Percentiles rank a stretch among this genome's conserved stretches.
These are phyloP conservation scores for Dryas integrifolia DNA, from an alignment of 331 rosid genomes.

Conservation along the genomic window DNA sequence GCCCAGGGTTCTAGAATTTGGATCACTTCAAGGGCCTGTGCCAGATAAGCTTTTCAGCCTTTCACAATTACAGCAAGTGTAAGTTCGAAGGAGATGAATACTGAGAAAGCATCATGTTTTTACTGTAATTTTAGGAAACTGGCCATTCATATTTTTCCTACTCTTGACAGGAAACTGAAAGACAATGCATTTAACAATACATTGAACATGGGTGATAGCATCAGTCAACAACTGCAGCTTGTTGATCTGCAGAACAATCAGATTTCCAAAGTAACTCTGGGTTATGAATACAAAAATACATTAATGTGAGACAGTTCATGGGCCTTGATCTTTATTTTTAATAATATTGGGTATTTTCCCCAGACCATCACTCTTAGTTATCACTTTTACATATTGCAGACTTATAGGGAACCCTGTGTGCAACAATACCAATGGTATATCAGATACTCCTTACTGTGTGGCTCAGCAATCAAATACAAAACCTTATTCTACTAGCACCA, in stretches of 20 bases:
- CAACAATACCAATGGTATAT: conserved; percentile 25
- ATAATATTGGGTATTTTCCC: too few relatives aligned
- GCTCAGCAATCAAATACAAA: conserved; percentile 40
- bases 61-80: conserved; percentile 86
- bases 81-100: conserved; percentile 30
- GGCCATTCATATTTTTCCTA: neutral
- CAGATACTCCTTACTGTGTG: conserved; percentile 50
- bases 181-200: conserved; percentile 53
- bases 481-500: conserved; percentile 70
- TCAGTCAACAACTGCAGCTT: too few relatives aligned
- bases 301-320: conserved; percentile 54
- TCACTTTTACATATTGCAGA: conserved; percentile 40
- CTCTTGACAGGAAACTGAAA: conserved; percentile 60
- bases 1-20: conserved; percentile 66
- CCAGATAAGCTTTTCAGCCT: conserved; percentile 66
- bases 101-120: neutral
- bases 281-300: conserved; percentile 49
- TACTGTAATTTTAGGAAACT: neutral
- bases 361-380: neutral
- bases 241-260: conserved; percentile 47
- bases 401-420: conserved; percentile 91
- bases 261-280: conserved; percentile 41
- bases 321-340: conserved; percentile 14
- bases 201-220: conserved; percentile 21
- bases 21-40: conserved; percentile 61